Evolutionary conservation across 306 rosid species (phyloP).

Genomic region (Sesbania bispinosa): DNA sequence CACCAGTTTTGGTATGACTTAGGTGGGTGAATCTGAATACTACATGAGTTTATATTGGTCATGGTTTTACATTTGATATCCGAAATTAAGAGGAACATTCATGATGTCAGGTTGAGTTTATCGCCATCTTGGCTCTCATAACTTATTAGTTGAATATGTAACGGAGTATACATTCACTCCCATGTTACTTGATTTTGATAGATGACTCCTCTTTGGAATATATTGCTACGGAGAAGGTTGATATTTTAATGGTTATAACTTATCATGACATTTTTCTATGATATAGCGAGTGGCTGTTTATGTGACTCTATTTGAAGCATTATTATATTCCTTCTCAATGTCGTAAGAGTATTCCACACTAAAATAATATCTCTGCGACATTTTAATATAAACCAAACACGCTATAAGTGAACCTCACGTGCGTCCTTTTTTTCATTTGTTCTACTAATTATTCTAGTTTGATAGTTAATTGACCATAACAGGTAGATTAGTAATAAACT

Average conservation of each 20-base stretch:
- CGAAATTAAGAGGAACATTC: conserved; percentile 16
- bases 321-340: neutral
- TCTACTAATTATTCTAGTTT: too few species aligned
- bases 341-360: neutral
- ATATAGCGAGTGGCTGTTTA: neutral
- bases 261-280: neutral
- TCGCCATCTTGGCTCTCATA: neutral
- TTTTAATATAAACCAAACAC: too few species aligned
- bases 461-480: too few species aligned
- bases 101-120: conserved; percentile 17
- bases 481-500: too few species aligned
- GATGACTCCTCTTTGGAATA: conserved; percentile 14
- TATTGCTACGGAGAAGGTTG: neutral
- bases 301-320: neutral
- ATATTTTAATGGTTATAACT: neutral
- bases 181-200: conserved; percentile 19
- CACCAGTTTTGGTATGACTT: conserved; percentile 48
- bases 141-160: conserved; percentile 7
- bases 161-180: neutral
- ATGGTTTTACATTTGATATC: conserved; percentile 2
- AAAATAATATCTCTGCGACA: too few species aligned
- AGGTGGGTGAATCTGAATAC: conserved; percentile 29
- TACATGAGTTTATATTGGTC: conserved; percentile 18
- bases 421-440: too few species aligned
- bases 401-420: too few species aligned